A percentile compares a stretch with the other conserved stretches of the same genome.
These are phyloP conservation scores for Aspergillus jensenii DNA, from an alignment of 2,329 filamentous ascomycete genomes.

Conservation along the genomic window DNA sequence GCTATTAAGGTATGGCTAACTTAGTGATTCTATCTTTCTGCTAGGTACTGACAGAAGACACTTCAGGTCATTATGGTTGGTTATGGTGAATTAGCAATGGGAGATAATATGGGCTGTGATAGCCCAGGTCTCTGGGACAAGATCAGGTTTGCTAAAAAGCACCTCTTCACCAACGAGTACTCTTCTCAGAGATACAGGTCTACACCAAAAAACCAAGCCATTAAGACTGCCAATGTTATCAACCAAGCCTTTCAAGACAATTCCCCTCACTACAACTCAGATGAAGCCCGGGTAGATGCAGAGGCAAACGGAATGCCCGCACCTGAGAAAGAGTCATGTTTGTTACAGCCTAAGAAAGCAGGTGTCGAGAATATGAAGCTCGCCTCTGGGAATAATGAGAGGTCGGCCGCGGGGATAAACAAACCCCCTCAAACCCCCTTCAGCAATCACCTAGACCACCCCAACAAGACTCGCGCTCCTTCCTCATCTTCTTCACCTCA, in stretches of 20 bases:
- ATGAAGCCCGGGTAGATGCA: background rate
- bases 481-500: background rate
- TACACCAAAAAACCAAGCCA: background rate
- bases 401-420: background rate
- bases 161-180: background rate
- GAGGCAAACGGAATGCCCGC: background rate
- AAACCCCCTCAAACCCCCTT: background rate
- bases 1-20: background rate
- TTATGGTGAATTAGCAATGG: background rate
- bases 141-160: conserved; percentile 4
- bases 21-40: background rate
- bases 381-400: background rate
- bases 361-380: background rate
- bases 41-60: background rate
- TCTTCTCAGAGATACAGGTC: background rate
- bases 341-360: background rate
- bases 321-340: background rate
- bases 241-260: background rate
- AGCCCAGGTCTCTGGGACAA: conserved; percentile 6
- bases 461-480: no score
- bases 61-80: background rate
- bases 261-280: background rate
- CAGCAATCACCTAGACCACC: background rate
- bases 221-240: no score
- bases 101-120: background rate